Evolutionary conservation across 192 early-diverging fungal species (phyloP).

Genomic region (Umbelopsis vinacea): DNA sequence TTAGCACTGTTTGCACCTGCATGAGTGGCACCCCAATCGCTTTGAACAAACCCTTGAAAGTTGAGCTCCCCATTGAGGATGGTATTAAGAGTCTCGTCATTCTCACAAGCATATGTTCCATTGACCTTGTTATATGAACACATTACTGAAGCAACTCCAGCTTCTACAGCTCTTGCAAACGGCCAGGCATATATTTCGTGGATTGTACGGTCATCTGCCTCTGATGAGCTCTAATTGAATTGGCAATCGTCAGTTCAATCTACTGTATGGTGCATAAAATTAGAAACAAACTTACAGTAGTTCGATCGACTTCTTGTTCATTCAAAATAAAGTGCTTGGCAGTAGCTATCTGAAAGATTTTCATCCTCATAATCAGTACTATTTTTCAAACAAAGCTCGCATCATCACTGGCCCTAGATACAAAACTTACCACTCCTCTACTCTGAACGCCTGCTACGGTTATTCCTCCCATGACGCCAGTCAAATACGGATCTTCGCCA

Average conservation of each 20-base stretch:
- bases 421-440: slow-evolving; percentile 22
- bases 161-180: slow-evolving; percentile 58
- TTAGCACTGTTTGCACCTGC: slow-evolving; percentile 26
- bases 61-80: slow-evolving; percentile 53
- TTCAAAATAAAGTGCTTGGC: slow-evolving; percentile 29
- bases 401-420: too few species aligned
- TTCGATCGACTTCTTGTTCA: slow-evolving; percentile 30
- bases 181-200: slow-evolving; percentile 64
- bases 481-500: slow-evolving; percentile 35
- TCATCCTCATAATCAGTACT: too few species aligned
- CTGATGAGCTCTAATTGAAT: slow-evolving; percentile 28
- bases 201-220: slow-evolving; percentile 57
- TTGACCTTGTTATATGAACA: slow-evolving; percentile 66
- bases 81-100: slow-evolving; percentile 42
- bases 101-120: slow-evolving; percentile 59
- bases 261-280: neutral
- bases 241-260: neutral
- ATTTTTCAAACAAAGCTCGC: too few species aligned
- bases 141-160: slow-evolving; percentile 63
- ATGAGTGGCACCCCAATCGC: slow-evolving; percentile 56
- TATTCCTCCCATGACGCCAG: slow-evolving; percentile 10
- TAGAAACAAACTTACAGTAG: slow-evolving; percentile 11
- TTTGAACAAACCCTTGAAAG: slow-evolving; percentile 55
- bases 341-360: slow-evolving; percentile 1
- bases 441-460: slow-evolving; percentile 27